Percentiles rank a stretch among this genome's conserved stretches.
These are phyloP conservation scores for Mucor indicus DNA, from an alignment of 371 early-diverging fungal genomes.

Conservation along the genomic window DNA sequence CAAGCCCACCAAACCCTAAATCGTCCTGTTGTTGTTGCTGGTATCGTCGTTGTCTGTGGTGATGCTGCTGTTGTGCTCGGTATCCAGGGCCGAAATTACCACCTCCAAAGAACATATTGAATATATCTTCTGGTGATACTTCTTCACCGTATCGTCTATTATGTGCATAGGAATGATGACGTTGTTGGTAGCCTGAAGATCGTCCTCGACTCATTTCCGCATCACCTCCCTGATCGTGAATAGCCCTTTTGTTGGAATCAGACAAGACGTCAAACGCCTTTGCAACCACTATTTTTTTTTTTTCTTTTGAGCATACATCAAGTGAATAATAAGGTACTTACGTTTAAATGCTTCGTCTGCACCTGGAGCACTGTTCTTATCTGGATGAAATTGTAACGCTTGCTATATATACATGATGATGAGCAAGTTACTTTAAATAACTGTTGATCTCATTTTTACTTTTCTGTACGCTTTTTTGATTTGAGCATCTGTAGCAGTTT, in stretches of 20 bases:
- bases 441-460: no score
- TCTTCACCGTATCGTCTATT: conserved; percentile 57
- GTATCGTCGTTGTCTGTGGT: not conserved
- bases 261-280: conserved; percentile 88
- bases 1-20: not conserved
- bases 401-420: conserved; percentile 52
- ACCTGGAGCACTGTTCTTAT: conserved; percentile 95
- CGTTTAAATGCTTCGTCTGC: conserved; percentile 97
- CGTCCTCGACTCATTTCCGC: conserved; percentile 41
- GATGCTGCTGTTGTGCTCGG: conserved; percentile 11
- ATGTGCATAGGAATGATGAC: no score
- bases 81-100: conserved; percentile 15
- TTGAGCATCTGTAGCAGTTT: conserved; percentile 77
- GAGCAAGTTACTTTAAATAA: no score
- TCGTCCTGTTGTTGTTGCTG: no score
- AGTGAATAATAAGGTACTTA: conserved; percentile 28
- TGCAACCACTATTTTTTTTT: conserved; percentile 79
- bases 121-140: conserved; percentile 88
- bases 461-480: conserved; percentile 97
- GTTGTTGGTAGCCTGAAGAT: conserved; percentile 17
- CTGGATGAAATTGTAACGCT: conserved; percentile 96
- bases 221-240: conserved; percentile 88
- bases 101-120: conserved; percentile 90
- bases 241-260: conserved; percentile 80
- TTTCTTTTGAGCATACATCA: no score